Evolutionary conservation across 2,329 filamentous ascomycete genomes (phyloP), one percentile per base, ranked within the genome.

Genomic region (Ophiostoma angusticollis): DNA sequence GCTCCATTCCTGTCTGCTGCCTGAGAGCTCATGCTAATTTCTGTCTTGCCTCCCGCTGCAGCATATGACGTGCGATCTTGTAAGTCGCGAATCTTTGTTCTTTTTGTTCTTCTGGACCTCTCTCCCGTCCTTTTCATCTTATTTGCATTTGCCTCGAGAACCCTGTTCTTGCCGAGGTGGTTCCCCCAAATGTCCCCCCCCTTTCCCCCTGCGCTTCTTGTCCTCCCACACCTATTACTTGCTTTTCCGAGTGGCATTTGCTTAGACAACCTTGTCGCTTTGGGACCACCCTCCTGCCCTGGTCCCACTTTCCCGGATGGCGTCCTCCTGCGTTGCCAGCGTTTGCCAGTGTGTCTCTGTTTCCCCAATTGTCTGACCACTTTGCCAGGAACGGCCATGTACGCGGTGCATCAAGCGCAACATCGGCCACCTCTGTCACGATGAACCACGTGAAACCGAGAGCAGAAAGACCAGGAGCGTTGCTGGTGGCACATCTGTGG

Each of bases 371-470:
- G 14, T 37, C 14, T 39, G 41, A 17, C 43, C 38, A 22, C 11
- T 21, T 13, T 49, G 52, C 55, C 60, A 93, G 85, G 85, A 93
- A 67, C 80, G 91, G 58, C 91, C 91, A 54, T 98, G 91, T 72
- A 89, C 85, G 54, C 77, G 91, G 64, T 98, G 91, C 68, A 84
- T 96, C 63, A 98, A 96, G 66, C 80, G 91, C 56, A 94, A 94
- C 64, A 98, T 98, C 60, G 91, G 89, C 53, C 91, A 98, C 62
- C 72, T 98, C 49, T 98, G 91, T 62, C 91, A 95, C 65, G 91
- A 98, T 62, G 91, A 96, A 63, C 89, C 87, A 50, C 80, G 89
- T 60, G 89, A 98, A 55, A 68, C 78, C 50, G 74, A 78, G 46
- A 61, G 80, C 44, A 93, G 91, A 63, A 89, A 87, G 62, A 63